A percentile compares a stretch with the other conserved stretches of the same genome.
Conservation (phyloP, 192 early-diverging fungal genomes). For the Coemansia sp. region DNA sequence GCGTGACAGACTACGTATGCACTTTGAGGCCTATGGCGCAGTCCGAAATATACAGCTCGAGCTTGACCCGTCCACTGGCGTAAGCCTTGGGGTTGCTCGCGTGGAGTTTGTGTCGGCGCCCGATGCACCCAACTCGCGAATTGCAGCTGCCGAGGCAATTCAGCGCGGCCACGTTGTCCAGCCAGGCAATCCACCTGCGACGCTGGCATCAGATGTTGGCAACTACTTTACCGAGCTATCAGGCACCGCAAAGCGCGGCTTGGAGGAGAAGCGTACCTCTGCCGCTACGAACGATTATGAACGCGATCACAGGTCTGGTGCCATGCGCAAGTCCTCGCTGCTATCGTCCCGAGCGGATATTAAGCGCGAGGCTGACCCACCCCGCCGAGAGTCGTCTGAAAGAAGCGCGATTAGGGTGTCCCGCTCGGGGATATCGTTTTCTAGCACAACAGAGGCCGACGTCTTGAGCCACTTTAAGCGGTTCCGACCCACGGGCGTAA, state of each 20-base stretch:
- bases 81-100: slow-evolving; percentile 51
- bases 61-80: slow-evolving; percentile 48
- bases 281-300: background rate
- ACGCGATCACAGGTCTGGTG: background rate
- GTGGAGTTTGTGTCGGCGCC: slow-evolving; percentile 30
- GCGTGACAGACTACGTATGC: slow-evolving; percentile 32
- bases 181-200: slow-evolving; percentile 29
- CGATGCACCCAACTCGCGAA: slow-evolving; percentile 36
- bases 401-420: slow-evolving; percentile 35
- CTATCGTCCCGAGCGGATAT: background rate
- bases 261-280: slow-evolving; percentile 1
- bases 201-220: slow-evolving; percentile 23
- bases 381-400: background rate
- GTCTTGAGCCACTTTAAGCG: slow-evolving; percentile 41
- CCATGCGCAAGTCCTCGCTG: background rate
- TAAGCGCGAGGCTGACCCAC: background rate
- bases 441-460: slow-evolving; percentile 24
- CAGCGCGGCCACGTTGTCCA: slow-evolving; percentile 17
- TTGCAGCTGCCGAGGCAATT: slow-evolving; percentile 39
- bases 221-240: slow-evolving; percentile 26
- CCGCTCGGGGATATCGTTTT: slow-evolving; percentile 50
- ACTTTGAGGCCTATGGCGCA: slow-evolving; percentile 43
- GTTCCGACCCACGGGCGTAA: slow-evolving; percentile 31
- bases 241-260: background rate
- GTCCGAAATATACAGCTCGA: slow-evolving; percentile 39